Percentiles rank a stretch among this genome's conserved stretches.
Conservation (phyloP, 208 protist genomes). For the Leishmania guyanensis region DNA sequence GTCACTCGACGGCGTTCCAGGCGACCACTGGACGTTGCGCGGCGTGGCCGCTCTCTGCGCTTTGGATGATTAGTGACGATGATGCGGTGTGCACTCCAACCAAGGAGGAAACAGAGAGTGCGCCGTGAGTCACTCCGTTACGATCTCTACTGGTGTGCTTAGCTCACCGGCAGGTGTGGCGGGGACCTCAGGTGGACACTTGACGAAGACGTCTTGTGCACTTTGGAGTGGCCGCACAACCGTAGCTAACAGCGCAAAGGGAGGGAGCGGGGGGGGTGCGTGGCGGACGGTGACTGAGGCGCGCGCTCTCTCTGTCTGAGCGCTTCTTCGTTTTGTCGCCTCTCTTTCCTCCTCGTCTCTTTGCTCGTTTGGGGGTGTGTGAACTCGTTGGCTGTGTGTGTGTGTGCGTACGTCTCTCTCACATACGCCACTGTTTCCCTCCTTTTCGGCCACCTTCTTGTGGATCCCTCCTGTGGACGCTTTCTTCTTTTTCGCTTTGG, state of each 20-base stretch:
- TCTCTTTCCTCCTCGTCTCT: background rate
- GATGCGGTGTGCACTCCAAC: background rate
- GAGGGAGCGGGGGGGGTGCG: background rate
- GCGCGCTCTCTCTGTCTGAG: background rate
- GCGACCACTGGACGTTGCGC: conserved; percentile 91
- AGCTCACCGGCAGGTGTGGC: background rate
- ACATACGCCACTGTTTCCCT: conserved; percentile 1
- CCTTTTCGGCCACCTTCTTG: conserved; percentile 11
- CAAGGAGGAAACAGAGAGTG: background rate
- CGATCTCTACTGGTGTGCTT: background rate
- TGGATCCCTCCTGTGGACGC: background rate
- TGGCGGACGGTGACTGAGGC: background rate
- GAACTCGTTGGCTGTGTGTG: conserved; percentile 14
- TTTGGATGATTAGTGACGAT: conserved; percentile 68
- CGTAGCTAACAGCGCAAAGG: background rate
- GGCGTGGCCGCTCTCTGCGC: conserved; percentile 91
- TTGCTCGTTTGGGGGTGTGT: background rate
- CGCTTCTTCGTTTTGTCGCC: background rate
- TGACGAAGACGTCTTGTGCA: too few species aligned
- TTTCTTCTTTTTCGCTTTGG: conserved; percentile 4
- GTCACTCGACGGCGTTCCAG: conserved; percentile 48
- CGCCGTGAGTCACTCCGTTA: background rate
- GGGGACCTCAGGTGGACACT: background rate
- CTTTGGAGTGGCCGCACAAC: background rate
- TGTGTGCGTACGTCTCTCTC: conserved; percentile 3